These are phyloP conservation scores for Pichia eremophila DNA, from an alignment of 805 yeast genomes.

Conservation along the genomic window DNA sequence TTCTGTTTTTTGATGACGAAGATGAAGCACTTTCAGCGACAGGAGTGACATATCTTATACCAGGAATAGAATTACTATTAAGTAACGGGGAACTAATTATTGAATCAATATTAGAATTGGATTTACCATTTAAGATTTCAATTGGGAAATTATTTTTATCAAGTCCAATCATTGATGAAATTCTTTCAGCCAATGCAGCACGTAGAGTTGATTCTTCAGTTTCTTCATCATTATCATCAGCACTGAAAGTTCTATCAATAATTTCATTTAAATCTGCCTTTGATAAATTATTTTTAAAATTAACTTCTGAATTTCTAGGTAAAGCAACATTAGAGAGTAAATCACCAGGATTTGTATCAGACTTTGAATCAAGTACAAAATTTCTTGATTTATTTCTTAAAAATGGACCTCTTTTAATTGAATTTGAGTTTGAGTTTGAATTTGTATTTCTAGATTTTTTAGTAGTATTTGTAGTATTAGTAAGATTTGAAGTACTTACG, in stretches of 20 bases:
- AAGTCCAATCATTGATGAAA: constrained; percentile 62
- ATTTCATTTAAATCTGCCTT: constrained; percentile 18
- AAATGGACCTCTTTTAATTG: neutral
- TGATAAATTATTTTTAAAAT: constrained; percentile 2
- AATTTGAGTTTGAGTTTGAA: neutral
- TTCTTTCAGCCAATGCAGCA: constrained; percentile 58
- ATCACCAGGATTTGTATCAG: constrained; percentile 73
- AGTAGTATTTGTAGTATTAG: neutral
- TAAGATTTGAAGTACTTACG: neutral
- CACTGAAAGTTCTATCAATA: constrained; percentile 34
- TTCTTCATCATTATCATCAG: constrained; percentile 54
- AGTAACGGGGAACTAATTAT: constrained; percentile 13
- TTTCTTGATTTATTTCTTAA: constrained; percentile 29
- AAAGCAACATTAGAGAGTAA: constrained; percentile 73
- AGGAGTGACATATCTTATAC: constrained; percentile 7
- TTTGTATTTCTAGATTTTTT: neutral
- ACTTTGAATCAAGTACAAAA: constrained; percentile 45
- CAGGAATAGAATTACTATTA: constrained; percentile 14
- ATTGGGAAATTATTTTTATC: constrained; percentile 23
- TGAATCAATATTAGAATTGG: neutral
- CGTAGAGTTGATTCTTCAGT: constrained; percentile 59
- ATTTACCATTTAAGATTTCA: neutral
- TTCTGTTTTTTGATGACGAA: neutral
- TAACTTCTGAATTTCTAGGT: constrained; percentile 12
- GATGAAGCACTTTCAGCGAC: neutral